Conservation (phyloP, 768 basidiomycete species). For the Panellus pusillus region DNA sequence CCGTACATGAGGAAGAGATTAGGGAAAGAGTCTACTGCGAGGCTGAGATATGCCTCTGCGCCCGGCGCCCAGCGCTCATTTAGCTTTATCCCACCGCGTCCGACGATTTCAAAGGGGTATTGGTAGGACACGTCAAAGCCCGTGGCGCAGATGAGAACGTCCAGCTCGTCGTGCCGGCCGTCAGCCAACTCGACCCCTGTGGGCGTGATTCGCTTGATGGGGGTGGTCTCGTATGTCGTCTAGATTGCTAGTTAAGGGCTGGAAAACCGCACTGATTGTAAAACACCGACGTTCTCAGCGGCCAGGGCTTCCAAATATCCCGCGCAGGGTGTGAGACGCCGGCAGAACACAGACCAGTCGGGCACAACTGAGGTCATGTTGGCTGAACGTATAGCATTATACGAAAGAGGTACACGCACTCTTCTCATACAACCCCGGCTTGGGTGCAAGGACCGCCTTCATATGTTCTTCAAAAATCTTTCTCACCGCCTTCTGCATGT, state of each 20-base stretch:
- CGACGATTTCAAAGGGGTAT: conserved; percentile 13
- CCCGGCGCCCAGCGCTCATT: conserved; percentile 12
- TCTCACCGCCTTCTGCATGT: not conserved
- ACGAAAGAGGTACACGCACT: not conserved
- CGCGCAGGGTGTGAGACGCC: conserved; percentile 14
- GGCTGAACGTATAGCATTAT: not conserved
- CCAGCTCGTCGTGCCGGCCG: conserved; percentile 6
- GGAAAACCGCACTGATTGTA: no score
- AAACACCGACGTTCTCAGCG: conserved; percentile 5
- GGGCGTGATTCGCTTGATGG: conserved; percentile 7
- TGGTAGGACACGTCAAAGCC: conserved; percentile 14
- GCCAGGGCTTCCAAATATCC: conserved; percentile 10
- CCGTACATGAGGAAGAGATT: conserved; percentile 11
- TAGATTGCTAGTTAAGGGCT: not conserved
- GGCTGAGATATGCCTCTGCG: conserved; percentile 8
- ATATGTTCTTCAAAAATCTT: not conserved
- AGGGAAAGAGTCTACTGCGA: conserved; percentile 10
- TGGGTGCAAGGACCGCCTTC: not conserved
- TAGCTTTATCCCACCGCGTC: conserved; percentile 3
- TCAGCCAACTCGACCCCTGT: conserved; percentile 10
- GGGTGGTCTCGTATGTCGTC: conserved; percentile 14
- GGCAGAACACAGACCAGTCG: conserved; percentile 10
- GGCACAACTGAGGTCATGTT: conserved; percentile 1
- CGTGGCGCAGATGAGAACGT: conserved; percentile 14
- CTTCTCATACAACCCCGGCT: conserved; percentile 6